A percentile compares a stretch with the other conserved stretches of the same genome.
Conservation (phyloP, 768 basidiomycete species). For the Rhodotorula diobovata region DNA sequence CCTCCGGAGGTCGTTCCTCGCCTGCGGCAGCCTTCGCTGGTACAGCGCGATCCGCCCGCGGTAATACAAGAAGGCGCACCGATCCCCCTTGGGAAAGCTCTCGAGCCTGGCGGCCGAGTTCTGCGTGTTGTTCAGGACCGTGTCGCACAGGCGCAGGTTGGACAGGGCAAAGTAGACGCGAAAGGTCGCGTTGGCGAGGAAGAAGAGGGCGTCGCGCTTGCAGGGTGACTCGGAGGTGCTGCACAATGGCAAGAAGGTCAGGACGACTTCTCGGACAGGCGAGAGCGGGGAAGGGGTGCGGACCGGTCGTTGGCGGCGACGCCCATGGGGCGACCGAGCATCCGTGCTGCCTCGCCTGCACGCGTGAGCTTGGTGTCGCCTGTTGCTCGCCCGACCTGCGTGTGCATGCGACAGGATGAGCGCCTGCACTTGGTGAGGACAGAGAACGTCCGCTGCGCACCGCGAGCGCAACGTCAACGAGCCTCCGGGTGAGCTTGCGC, state of each 20-base stretch:
- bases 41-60: slow-evolving; percentile 41
- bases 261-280: not conserved
- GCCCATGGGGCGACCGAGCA: slow-evolving; percentile 35
- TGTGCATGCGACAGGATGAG: not conserved
- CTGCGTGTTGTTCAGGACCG: slow-evolving; percentile 39
- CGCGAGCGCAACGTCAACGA: slow-evolving; percentile 26
- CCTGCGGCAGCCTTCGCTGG: slow-evolving; percentile 39
- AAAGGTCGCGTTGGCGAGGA: slow-evolving; percentile 42
- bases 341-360: slow-evolving; percentile 33
- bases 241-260: not conserved
- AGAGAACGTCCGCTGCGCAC: slow-evolving; percentile 4
- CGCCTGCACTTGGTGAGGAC: not conserved
- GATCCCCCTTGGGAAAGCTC: slow-evolving; percentile 31
- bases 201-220: slow-evolving; percentile 40
- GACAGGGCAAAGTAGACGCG: slow-evolving; percentile 42
- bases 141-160: slow-evolving; percentile 42
- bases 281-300: not conserved
- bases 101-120: slow-evolving; percentile 31
- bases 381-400: slow-evolving; percentile 32
- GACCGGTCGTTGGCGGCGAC: slow-evolving; percentile 39
- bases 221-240: slow-evolving; percentile 19
- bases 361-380: slow-evolving; percentile 33
- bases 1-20: slow-evolving; percentile 28
- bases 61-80: slow-evolving; percentile 40
- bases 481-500: slow-evolving; percentile 20